Evolutionary conservation across 2,329 filamentous ascomycete genomes (phyloP), one percentile per base, ranked within the genome.

Genomic region (Nothophoma quercina): DNA sequence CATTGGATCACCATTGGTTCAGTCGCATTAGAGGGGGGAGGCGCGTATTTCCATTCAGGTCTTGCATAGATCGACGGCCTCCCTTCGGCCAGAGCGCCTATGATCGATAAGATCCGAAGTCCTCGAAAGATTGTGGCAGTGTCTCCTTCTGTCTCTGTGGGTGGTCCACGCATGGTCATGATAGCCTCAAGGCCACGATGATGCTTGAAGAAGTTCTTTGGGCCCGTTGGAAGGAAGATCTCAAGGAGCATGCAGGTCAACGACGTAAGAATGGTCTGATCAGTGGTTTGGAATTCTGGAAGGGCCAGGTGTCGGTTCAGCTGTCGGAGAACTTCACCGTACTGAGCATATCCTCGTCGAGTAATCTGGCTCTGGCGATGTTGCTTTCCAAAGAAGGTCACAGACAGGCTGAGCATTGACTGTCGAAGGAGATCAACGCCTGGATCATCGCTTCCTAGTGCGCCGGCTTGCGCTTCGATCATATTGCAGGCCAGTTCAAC

Each of bases 151-250:
- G 47, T 32, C 9, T 56, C 39, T 7, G 30, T 52, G 1, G 65
- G 65, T 1, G 65, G 63, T 1, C 68, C 67, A 42, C 67, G 49
- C 30, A 65, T 23, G 18, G 53, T 50, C 33, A 68, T 57, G 10
- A 71, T 64, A 3, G 60, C 59, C 33, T 71, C 68, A n/a, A 71
- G 51, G 8, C 68, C 68, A 22, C 58, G 54, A 16, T 65, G 55
- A 38, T 71, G 68, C 38, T 65, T 66, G 25, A 69, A 51, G 26
- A 68, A 70, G 23, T 68, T 62, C 32, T 59, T 57, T 1, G 60
- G 58, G 2, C 65, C 68, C 10, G 62, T 68, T 0, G 68, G 68
- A 19, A 67, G 39, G 32, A 68, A 70, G 2, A 69, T 61, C 38
- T 71, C 68, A 1, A 65, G 53, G 19, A 70, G 60, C 56, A 64